Base-by-base conservation (phyloP, 2,329 filamentous ascomycete species). In the Colletotrichum sp. region DNA sequence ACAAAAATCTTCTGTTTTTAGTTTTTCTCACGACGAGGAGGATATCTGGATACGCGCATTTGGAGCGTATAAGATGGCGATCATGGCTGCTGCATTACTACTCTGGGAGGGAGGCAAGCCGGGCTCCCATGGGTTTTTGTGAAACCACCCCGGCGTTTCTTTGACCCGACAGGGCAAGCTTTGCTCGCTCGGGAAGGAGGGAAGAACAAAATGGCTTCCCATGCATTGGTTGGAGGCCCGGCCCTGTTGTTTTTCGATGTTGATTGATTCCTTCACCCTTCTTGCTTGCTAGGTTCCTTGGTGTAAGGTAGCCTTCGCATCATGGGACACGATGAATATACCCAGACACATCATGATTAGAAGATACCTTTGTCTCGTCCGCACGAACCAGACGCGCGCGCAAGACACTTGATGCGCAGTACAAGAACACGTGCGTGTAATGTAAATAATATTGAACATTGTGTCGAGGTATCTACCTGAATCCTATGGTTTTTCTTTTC, bases 291-390 rank as follows among this genome's bases (percentile, higher is more conserved):
- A 68, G 58, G 56, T 60, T 62, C 34, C 18, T 27, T 30, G 32
- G 64, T 48, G 56, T 36, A 64, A 61, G 70, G 36, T 56, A 68
- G 43, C 32, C 66, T 66, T 65, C 56, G 58, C 64, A 65, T 48
- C 43, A 68, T 65, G 73, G 73, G 70, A 73, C 58, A 75, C 64
- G 64, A 75, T 36, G 56, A 75, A 75, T 75, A 75, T 75, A 75
- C 73, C 73, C 73, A 75, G 25, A 75, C 22, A 75, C 52, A 65
- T 75, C 58, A 73, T 75, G 70, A 75, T 43, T 60, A 75, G 70
- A 71, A 55, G 30, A 18, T 32, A 64, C 43, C 10, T 52, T 52
- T 18, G 25, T 30, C 16, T n/a, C 22, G n/a, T 58, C 13, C 52
- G n/a, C 28, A 36, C n/a, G 25, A 22, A 30, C n/a, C 30, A n/a